Evolutionary conservation across 129 eudicot genomes (phyloP), one percentile per base, ranked within the genome.

Genomic region (Solidago caesia): DNA sequence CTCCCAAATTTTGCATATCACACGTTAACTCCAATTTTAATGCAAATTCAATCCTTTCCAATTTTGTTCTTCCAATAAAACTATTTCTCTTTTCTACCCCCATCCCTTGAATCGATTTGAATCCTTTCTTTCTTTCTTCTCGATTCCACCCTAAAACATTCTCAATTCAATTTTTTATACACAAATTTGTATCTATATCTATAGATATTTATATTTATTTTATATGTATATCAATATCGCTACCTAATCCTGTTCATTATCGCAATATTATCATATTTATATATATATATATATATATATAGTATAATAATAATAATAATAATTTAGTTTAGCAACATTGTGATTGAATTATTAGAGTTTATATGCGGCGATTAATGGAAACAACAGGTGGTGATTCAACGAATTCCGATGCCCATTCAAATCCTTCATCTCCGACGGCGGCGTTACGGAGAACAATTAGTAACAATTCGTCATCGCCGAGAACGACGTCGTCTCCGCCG

Each of bases 351-450:
- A 75, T 75, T 53, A 42, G 45, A 69, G 27, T 21, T 71, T 71
- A 4, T 71, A 78, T 71, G 82, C 82, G 67, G 43, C 72, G 77
- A 52, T 71, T 63, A 57, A 78, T 78, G 82, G 82, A 78, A 78
- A 63, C 82, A 71, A 1, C 82, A 78, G 77, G 77, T 71, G 72
- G 63, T 71, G 82, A 78, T 71, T 29, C 82, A 14, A 27, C 73
- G 43, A 71, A 15, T 63, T 62, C 82, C 25, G 82, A 78, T 49
- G 42, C 26, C 25, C 57, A 77, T 70, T 58, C 82, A 27, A 73
- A 72, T 26, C 74, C 78, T 41, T 11, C 74, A 26, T 68, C 80
- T 9, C 77, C 84, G 55, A 67, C 81, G 14, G 8, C 56, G 59
- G 14, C 59, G 15, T 52, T 15, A 10, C 58, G n/a, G 10, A 53